Conservation (phyloP, 2,329 filamentous ascomycete genomes). For the Domatiomyces catenatus region DNA sequence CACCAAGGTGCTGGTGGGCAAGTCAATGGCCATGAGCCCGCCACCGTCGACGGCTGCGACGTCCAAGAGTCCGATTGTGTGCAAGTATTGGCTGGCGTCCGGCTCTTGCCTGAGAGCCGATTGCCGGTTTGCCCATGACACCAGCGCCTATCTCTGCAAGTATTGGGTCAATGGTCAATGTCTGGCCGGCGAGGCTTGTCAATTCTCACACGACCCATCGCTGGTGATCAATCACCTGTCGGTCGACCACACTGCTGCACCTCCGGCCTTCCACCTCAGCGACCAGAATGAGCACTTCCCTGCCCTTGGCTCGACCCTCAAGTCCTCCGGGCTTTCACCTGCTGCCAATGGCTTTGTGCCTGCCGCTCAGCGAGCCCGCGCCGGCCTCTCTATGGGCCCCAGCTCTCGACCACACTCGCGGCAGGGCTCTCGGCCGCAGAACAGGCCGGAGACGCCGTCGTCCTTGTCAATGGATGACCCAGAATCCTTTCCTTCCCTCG, state of each 20-base stretch:
- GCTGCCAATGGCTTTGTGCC: slow-evolving; percentile 19
- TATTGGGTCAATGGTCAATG: slow-evolving; percentile 96
- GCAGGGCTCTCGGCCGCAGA: slow-evolving; percentile 66
- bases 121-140: slow-evolving; percentile 91
- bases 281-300: slow-evolving; percentile 71
- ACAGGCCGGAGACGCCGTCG: slow-evolving; percentile 39
- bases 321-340: slow-evolving; percentile 21
- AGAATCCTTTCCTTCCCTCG: slow-evolving; percentile 84
- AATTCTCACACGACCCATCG: slow-evolving; percentile 92
- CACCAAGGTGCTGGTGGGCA: slow-evolving; percentile 61
- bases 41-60: slow-evolving; percentile 64
- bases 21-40: slow-evolving; percentile 64
- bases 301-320: slow-evolving; percentile 38
- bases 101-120: slow-evolving; percentile 93
- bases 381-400: slow-evolving; percentile 12
- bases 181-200: slow-evolving; percentile 80
- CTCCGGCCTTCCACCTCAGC: slow-evolving; percentile 60
- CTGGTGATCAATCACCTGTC: slow-evolving; percentile 59
- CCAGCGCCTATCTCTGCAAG: slow-evolving; percentile 96
- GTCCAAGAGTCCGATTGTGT: slow-evolving; percentile 74
- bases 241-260: slow-evolving; percentile 45
- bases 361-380: slow-evolving; percentile 7
- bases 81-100: slow-evolving; percentile 91
- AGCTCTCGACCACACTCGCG: slow-evolving; percentile 58
- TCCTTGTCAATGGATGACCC: slow-evolving; percentile 75